Conservation (phyloP, 129 eudicot genomes). For the Dittrichia graveolens region DNA sequence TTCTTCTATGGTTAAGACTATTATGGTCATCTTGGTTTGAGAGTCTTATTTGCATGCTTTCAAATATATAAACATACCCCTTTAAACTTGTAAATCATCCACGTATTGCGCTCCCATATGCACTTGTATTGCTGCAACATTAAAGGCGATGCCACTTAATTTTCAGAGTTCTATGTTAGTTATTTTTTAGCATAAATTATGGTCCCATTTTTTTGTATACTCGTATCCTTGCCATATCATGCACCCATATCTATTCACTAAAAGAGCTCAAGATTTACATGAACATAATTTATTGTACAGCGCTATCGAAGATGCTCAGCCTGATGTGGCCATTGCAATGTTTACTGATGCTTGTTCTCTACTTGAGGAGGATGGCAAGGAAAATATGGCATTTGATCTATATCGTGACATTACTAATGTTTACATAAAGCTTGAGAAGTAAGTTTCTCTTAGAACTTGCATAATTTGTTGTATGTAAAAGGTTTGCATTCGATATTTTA, state of each 20-base stretch:
- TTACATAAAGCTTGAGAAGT: constrained; percentile 83
- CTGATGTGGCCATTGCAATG: constrained; percentile 75
- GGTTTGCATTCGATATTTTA: neutral
- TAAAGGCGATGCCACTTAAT: neutral
- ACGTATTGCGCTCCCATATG: neutral
- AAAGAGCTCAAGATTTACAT: neutral
- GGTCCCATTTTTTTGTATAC: too few relatives aligned
- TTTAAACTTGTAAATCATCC: neutral
- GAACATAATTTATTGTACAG: constrained; percentile 32
- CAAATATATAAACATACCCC: neutral
- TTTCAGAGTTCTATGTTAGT: neutral
- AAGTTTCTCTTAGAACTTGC: constrained; percentile 30
- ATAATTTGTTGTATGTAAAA: constrained; percentile 7
- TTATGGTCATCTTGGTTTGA: neutral
- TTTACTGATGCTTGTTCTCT: constrained; percentile 68
- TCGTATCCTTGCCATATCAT: too few relatives aligned
- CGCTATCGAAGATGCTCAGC: constrained; percentile 79
- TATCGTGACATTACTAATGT: constrained; percentile 81
- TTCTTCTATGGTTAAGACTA: neutral
- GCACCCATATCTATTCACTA: too few relatives aligned
- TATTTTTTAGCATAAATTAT: too few relatives aligned
- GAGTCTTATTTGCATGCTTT: neutral
- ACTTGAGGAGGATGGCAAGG: constrained; percentile 95
- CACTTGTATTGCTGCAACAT: neutral
- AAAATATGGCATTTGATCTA: constrained; percentile 90